Conservation (phyloP, 352 stramenopile genomes). For the Globisporangium parvum region DNA sequence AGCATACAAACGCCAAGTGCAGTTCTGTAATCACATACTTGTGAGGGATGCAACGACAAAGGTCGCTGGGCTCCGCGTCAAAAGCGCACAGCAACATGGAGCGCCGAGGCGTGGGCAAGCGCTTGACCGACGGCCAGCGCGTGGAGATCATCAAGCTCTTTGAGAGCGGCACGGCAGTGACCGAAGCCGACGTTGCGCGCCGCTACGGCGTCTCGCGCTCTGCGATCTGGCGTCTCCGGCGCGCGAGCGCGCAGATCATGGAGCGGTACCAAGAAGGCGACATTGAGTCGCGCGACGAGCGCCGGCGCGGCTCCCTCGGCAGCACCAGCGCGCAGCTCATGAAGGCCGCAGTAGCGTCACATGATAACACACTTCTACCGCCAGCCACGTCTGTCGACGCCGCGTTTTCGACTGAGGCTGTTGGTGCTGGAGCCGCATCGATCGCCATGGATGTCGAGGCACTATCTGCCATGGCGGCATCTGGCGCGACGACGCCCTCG, state of each 20-base stretch:
- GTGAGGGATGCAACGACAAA: no score
- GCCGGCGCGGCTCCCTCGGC: conserved; percentile 20
- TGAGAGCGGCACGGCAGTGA: conserved; percentile 29
- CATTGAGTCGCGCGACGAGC: conserved; percentile 32
- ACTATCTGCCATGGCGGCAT: no score
- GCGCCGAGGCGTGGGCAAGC: conserved; percentile 34
- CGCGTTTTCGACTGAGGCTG: no score
- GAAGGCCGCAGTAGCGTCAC: no score
- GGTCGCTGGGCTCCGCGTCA: no score
- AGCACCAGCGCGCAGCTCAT: not conserved
- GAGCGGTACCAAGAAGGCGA: conserved; percentile 38
- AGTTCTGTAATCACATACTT: no score
- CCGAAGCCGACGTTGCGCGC: conserved; percentile 32
- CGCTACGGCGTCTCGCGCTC: conserved; percentile 42
- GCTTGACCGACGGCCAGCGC: conserved; percentile 38
- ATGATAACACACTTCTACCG: no score
- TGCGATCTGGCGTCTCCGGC: conserved; percentile 36
- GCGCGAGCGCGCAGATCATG: conserved; percentile 29
- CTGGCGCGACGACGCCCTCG: no score
- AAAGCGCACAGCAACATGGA: conserved; percentile 14
- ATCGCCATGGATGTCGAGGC: no score
- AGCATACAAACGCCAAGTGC: not conserved
- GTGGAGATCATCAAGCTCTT: conserved; percentile 52
- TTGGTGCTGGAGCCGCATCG: no score
- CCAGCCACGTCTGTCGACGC: no score